Conservation (phyloP, 495 filamentous ascomycete species). For the Tuber umbilicatum region DNA sequence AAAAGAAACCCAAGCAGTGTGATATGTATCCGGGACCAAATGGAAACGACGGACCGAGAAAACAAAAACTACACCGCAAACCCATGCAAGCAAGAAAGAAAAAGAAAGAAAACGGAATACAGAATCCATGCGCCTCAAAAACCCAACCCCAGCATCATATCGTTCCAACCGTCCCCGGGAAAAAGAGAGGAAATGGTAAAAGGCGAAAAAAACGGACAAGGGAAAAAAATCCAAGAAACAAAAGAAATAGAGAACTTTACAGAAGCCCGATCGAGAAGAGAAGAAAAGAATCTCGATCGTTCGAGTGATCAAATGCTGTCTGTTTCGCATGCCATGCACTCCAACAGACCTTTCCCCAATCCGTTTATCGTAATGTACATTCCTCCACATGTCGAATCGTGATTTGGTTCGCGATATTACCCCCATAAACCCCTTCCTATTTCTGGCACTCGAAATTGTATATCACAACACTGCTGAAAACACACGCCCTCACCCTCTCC, state of each 20-base stretch:
- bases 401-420: constrained; percentile 30
- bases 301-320: not conserved
- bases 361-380: constrained; percentile 40
- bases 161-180: constrained; percentile 34
- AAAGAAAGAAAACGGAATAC: constrained; percentile 26
- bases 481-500: constrained; percentile 4
- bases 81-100: constrained; percentile 33
- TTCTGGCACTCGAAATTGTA: constrained; percentile 24
- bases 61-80: constrained; percentile 36
- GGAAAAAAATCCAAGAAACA: constrained; percentile 22
- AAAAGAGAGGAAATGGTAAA: constrained; percentile 18
- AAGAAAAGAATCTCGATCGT: constrained; percentile 24
- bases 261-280: constrained; percentile 38
- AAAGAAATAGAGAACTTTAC: constrained; percentile 40
- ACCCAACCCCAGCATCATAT: constrained; percentile 41
- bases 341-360: constrained; percentile 36
- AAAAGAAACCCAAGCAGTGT: constrained; percentile 22
- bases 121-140: constrained; percentile 42
- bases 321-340: constrained; percentile 27
- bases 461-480: constrained; percentile 18
- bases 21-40: constrained; percentile 21
- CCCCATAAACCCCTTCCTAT: constrained; percentile 24
- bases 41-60: constrained; percentile 34
- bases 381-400: constrained; percentile 30
- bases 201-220: constrained; percentile 11